Percentiles rank a stretch among this genome's conserved stretches.
Conservation (phyloP, 2,329 filamentous ascomycete species). For the Venturia pyrina region DNA sequence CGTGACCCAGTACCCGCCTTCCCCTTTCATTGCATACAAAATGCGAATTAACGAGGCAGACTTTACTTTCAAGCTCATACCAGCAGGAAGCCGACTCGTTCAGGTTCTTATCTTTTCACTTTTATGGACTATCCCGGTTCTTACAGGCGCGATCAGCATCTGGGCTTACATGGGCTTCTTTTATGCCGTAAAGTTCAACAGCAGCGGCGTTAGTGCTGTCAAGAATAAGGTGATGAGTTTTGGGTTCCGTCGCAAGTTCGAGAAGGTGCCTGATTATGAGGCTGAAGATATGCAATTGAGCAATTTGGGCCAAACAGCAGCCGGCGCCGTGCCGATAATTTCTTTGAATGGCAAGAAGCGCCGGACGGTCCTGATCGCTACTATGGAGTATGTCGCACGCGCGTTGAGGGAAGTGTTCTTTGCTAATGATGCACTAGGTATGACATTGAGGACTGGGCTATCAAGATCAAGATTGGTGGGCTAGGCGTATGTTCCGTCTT, state of each 20-base stretch:
- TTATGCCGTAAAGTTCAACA: conserved; percentile 54
- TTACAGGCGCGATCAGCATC: conserved; percentile 39
- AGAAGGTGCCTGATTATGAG: neutral
- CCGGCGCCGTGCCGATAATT: neutral
- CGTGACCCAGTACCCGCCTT: conserved; percentile 47
- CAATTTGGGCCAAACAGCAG: neutral
- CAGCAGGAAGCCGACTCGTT: conserved; percentile 42
- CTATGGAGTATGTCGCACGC: neutral
- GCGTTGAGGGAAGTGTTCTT: neutral
- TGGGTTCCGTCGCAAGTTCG: conserved; percentile 1
- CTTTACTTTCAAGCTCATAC: conserved; percentile 42
- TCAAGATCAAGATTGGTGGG: conserved; percentile 63
- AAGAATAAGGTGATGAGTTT: neutral
- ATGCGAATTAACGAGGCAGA: conserved; percentile 46
- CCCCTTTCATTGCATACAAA: conserved; percentile 45
- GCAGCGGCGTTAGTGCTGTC: conserved; percentile 41
- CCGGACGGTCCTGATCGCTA: neutral
- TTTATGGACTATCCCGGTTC: conserved; percentile 43
- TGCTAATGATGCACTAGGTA: conserved; percentile 35
- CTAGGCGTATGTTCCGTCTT: conserved; percentile 36
- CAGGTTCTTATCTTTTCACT: conserved; percentile 48
- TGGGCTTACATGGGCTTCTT: conserved; percentile 51
- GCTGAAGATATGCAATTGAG: neutral
- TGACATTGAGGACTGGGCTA: conserved; percentile 59
- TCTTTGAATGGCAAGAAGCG: neutral